Evolutionary conservation across 306 rosid genomes (phyloP), one percentile per base, ranked within the genome.

Genomic region (Heteromeles arbutifolia): DNA sequence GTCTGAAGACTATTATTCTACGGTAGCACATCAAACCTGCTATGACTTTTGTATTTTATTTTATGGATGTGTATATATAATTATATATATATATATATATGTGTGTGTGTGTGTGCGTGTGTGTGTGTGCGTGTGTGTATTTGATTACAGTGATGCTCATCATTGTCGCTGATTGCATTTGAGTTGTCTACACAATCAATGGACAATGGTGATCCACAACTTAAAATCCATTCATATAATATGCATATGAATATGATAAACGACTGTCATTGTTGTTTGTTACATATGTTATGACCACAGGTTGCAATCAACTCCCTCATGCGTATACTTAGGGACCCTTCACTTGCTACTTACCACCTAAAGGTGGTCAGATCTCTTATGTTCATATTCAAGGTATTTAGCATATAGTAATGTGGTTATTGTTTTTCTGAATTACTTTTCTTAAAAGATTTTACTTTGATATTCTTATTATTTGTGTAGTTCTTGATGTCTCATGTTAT

Each of bases 301-400:
- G 99, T 95, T 86, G 97, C 99, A 0, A 95, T 95, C 81, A 95
- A 90, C 85, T 95, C 97, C 73, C 99, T 95, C 65, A 89, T 95
- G 93, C 94, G 97, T 75, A 95, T 95, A 85, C 87, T 95, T 82
- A 90, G 99, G 85, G 99, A 95, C 77, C 96, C 99, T 65, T 95
- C 97, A 25, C 97, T 95, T 82, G 93, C 91, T 76, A 95, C 85
- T 81, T 90, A 92, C 84, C 99, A 95, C 83, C 79, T 84, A 65
- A 90, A 95, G 85, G 99, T 95, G 83, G 93, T 92, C 69, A 93
- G 97, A 70, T 95, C 99, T 66, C 99, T 95, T 78, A 90, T 95
- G 99, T 95, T 92, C 83, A 90, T 95, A 86, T 95, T 95, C 83
- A 95, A 95, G 99, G 99, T 95, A 89, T 73, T 15, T 39, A 26